Evolutionary conservation across 176 grass and related monocot species (phyloP).

Genomic region (Bothriochloa decipiens): DNA sequence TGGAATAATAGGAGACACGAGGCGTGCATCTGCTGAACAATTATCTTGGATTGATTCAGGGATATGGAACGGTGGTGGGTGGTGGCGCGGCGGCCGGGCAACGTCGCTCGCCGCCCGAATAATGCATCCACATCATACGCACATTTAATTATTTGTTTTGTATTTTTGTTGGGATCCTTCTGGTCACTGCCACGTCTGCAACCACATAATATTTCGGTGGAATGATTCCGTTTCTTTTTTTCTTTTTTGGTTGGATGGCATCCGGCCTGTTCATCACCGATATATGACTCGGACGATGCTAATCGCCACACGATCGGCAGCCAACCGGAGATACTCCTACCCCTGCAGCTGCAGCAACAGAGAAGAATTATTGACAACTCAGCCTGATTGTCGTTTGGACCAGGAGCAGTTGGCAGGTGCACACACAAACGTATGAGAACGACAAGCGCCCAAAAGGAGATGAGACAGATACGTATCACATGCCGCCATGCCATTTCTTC

Average conservation of each 20-base stretch:
- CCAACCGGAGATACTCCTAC: too few relatives aligned
- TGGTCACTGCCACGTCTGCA: background rate
- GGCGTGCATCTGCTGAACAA: background rate
- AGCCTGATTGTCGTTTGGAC: too few relatives aligned
- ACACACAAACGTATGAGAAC: too few relatives aligned
- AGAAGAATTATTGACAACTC: too few relatives aligned
- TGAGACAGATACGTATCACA: too few relatives aligned
- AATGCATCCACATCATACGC: background rate
- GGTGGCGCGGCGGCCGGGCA: background rate
- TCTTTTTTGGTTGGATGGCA: background rate
- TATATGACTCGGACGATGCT: too few relatives aligned
- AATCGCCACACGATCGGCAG: too few relatives aligned
- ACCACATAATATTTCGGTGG: background rate
- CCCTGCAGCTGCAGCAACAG: too few relatives aligned
- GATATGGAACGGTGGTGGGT: background rate
- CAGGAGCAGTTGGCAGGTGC: too few relatives aligned
- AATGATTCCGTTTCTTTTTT: background rate
- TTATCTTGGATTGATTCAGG: background rate
- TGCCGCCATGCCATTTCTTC: too few relatives aligned
- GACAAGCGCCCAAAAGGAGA: too few relatives aligned
- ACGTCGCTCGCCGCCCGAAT: background rate
- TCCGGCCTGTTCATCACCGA: too few relatives aligned
- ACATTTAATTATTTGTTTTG: background rate
- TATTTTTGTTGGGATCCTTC: background rate
- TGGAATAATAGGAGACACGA: background rate